These are phyloP conservation scores for Karstenula rhodostoma DNA, from an alignment of 2,329 filamentous ascomycete genomes.

Conservation along the genomic window DNA sequence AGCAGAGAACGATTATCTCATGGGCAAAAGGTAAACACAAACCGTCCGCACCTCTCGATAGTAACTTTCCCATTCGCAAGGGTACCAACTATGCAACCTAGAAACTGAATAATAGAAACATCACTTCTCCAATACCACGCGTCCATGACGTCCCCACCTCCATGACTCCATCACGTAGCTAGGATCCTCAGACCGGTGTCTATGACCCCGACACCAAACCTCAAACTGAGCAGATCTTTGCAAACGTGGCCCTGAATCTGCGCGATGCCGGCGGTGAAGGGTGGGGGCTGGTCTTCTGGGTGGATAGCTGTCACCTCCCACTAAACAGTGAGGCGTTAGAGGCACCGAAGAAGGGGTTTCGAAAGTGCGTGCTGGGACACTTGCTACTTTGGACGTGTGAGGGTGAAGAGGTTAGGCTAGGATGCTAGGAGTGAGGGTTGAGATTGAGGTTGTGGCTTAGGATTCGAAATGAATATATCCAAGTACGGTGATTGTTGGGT, in stretches of 20 bases:
- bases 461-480: background rate
- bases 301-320: slow-evolving; percentile 37
- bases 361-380: slow-evolving; percentile 37
- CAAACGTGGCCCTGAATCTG: slow-evolving; percentile 63
- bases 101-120: background rate
- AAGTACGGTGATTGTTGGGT: too few relatives aligned
- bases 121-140: background rate
- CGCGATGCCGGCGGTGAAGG: slow-evolving; percentile 64
- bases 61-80: background rate
- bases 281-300: slow-evolving; percentile 61
- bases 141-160: background rate
- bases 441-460: slow-evolving; percentile 31
- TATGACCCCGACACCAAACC: slow-evolving; percentile 33
- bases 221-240: slow-evolving; percentile 58
- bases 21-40: background rate
- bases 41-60: background rate
- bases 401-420: slow-evolving; percentile 30
- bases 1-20: background rate
- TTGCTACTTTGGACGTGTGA: slow-evolving; percentile 34
- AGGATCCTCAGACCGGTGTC: slow-evolving; percentile 35
- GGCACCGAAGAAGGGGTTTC: slow-evolving; percentile 30
- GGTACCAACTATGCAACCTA: background rate
- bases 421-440: slow-evolving; percentile 55
- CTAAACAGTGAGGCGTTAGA: slow-evolving; percentile 28
- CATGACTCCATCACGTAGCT: slow-evolving; percentile 37